These are phyloP conservation scores for Vanrija sp. DNA, from an alignment of 1,284 basidiomycete species.

Conservation along the genomic window DNA sequence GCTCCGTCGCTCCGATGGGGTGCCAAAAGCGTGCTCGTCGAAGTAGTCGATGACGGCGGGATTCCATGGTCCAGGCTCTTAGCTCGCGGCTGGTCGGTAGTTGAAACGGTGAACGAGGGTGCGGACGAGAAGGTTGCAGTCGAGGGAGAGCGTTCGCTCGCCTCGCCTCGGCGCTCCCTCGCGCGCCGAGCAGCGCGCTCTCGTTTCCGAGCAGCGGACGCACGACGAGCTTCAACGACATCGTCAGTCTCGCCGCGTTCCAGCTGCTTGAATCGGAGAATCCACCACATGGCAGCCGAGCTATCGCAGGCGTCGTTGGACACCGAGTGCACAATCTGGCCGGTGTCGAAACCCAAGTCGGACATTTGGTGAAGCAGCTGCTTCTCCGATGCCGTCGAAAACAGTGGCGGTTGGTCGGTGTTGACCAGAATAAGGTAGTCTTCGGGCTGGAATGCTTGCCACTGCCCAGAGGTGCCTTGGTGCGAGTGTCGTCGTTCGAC, in stretches of 20 bases:
- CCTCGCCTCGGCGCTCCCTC: conserved; percentile 23
- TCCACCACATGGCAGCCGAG: conserved; percentile 93
- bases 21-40: background rate
- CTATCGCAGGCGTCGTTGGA: conserved; percentile 88
- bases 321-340: conserved; percentile 90
- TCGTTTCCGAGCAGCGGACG: conserved; percentile 25
- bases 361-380: conserved; percentile 72
- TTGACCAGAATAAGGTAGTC: conserved; percentile 68
- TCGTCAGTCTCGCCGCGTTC: conserved; percentile 47
- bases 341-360: conserved; percentile 80
- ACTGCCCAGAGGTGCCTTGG: conserved; percentile 31
- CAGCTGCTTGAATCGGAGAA: conserved; percentile 70
- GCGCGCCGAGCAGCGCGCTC: conserved; percentile 32
- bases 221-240: conserved; percentile 27
- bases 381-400: conserved; percentile 77
- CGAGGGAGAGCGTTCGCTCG: background rate
- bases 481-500: conserved; percentile 47
- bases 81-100: background rate
- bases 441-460: conserved; percentile 42
- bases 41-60: background rate
- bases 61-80: background rate
- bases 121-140: background rate
- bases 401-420: conserved; percentile 70
- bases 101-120: background rate
- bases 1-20: background rate